These are phyloP conservation scores for Populus simonii DNA, from an alignment of 345 rosid genomes.

Conservation along the genomic window DNA sequence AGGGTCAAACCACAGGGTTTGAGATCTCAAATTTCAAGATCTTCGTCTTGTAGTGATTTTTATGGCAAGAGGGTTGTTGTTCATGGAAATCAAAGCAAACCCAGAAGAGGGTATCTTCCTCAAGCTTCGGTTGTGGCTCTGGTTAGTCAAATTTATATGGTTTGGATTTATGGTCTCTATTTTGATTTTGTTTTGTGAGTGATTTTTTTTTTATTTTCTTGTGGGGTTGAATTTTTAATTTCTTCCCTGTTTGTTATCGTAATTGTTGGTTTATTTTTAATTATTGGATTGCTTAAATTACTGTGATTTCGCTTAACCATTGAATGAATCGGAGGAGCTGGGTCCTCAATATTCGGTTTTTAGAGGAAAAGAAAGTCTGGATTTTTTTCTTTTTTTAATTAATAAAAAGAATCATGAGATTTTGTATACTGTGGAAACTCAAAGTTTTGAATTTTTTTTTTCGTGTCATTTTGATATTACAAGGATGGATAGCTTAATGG, in stretches of 20 bases:
- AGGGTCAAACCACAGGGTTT: conserved; percentile 36
- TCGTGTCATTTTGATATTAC: neutral
- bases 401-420: neutral
- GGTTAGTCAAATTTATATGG: conserved; percentile 35
- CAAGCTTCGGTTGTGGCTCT: conserved; percentile 43
- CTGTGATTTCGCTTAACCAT: neutral
- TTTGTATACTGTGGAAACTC: neutral
- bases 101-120: conserved; percentile 23
- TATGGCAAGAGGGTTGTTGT: conserved; percentile 43
- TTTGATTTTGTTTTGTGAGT: neutral
- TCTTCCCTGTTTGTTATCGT: neutral
- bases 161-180: neutral
- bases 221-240: neutral
- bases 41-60: conserved; percentile 27
- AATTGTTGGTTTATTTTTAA: neutral
- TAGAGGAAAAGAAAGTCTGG: neutral
- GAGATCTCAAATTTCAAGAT: conserved; percentile 11
- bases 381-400: neutral
- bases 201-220: neutral
- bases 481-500: neutral
- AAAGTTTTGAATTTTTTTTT: neutral
- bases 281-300: neutral
- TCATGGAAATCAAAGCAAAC: conserved; percentile 25
- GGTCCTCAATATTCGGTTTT: neutral
- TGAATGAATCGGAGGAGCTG: too few relatives aligned